phyloP scores from a whole-genome alignment of 176 grass and related monocot species.

The Oryza australiensis region DNA sequence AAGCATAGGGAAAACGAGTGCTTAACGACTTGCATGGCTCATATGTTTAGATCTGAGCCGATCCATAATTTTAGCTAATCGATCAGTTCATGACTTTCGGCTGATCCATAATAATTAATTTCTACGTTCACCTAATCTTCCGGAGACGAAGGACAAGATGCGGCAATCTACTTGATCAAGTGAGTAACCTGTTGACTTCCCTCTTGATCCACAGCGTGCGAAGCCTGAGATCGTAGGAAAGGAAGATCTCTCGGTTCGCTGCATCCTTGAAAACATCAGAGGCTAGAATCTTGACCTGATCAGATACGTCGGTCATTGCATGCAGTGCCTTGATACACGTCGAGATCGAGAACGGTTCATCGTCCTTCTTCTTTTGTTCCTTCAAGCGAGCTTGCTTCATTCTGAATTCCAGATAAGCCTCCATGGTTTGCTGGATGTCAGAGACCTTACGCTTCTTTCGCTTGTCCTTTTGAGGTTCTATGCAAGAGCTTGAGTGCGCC shows the following conservation, averaged over 20 bases:
- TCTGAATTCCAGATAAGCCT: constrained; percentile 47
- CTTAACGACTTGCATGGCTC: not conserved
- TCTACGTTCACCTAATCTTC: not conserved
- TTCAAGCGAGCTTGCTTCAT: constrained; percentile 45
- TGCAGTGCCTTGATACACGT: constrained; percentile 46
- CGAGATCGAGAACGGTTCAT: constrained; percentile 40
- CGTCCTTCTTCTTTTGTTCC: constrained; percentile 29
- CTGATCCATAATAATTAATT: not conserved
- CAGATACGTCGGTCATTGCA: constrained; percentile 40
- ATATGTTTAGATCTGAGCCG: not conserved
- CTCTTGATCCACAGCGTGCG: constrained; percentile 46
- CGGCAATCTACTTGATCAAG: not conserved
- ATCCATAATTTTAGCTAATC: not conserved
- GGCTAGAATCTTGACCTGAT: constrained; percentile 47
- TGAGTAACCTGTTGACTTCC: constrained; percentile 41
- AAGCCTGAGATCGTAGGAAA: constrained; percentile 49
- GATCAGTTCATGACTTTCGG: not conserved
- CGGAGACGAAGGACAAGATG: not conserved
- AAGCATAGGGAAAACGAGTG: not conserved
- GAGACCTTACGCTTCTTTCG: constrained; percentile 40
- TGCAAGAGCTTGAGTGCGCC: constrained; percentile 44
- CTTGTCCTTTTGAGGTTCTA: constrained; percentile 44
- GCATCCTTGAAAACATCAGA: constrained; percentile 55
- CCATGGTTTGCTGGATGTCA: constrained; percentile 50
- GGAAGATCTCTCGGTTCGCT: constrained; percentile 54